phyloP scores from a whole-genome alignment of 2,329 filamentous ascomycete genomes.

The Alternaria sp. region DNA sequence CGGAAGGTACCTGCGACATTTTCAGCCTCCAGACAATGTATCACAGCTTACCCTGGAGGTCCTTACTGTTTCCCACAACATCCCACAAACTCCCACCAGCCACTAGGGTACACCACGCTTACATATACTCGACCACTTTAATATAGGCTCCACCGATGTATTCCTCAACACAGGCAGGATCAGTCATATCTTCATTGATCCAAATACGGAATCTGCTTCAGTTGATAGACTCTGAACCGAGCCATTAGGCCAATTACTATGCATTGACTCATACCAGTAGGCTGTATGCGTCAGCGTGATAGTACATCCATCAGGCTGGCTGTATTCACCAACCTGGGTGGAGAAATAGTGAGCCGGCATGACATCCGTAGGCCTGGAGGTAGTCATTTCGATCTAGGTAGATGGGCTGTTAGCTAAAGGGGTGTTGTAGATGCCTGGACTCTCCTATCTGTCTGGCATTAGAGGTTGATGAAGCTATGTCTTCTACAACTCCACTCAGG shows the following conservation, averaged over 20 bases:
- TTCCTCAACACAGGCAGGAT: neutral
- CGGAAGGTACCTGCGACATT: neutral
- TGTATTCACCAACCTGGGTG: neutral
- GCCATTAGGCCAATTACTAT: neutral
- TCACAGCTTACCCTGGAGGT: neutral
- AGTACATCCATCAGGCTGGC: rapidly evolving
- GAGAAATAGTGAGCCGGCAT: neutral
- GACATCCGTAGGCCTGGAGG: neutral
- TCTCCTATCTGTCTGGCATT: neutral
- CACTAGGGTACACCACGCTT: neutral
- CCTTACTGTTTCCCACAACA: neutral
- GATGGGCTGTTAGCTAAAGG: neutral
- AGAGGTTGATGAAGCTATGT: neutral
- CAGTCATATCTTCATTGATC: neutral
- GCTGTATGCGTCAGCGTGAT: neutral
- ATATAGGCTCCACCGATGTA: neutral
- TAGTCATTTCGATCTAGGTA: neutral
- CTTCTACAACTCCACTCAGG: neutral
- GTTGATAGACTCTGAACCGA: neutral
- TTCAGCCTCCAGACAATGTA: neutral
- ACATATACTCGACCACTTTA: neutral
- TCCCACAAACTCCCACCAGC: rapidly evolving
- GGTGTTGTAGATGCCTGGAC: neutral
- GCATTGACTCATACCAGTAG: neutral
- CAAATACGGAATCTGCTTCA: neutral